Conservation (phyloP, 2,329 filamentous ascomycete species). For the Pseudopithomyces maydicus region DNA sequence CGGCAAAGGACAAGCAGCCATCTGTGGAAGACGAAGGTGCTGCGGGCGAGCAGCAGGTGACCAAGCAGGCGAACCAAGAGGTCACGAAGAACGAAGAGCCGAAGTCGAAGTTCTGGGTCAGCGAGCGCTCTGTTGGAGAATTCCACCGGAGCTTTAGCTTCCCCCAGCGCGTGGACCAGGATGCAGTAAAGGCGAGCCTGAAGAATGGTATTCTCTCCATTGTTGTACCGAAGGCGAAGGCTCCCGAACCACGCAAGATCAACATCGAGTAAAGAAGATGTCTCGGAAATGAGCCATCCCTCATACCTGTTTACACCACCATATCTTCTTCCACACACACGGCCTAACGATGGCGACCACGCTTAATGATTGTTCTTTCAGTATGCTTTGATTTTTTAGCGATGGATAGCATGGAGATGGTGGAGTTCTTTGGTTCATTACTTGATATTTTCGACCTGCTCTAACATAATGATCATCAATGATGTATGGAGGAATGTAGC, state of each 20-base stretch:
- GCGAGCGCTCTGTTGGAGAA: slow-evolving; percentile 63
- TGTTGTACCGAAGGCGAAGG: slow-evolving; percentile 61
- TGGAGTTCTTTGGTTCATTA: background rate
- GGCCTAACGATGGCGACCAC: too few species aligned
- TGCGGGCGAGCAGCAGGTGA: slow-evolving; percentile 29
- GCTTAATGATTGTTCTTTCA: background rate
- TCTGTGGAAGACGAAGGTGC: slow-evolving; percentile 68
- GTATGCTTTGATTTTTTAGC: background rate
- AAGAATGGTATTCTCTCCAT: slow-evolving; percentile 66
- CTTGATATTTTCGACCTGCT: too few species aligned
- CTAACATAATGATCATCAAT: too few species aligned
- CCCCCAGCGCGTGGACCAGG: slow-evolving; percentile 62
- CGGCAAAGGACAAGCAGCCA: slow-evolving; percentile 49
- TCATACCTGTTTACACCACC: too few species aligned
- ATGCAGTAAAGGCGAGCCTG: slow-evolving; percentile 64
- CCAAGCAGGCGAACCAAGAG: slow-evolving; percentile 41
- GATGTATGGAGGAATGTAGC: too few species aligned
- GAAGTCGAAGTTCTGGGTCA: slow-evolving; percentile 75
- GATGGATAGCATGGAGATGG: too few species aligned
- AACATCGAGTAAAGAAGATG: slow-evolving; percentile 56
- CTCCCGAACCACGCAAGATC: slow-evolving; percentile 57
- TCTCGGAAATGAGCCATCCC: background rate
- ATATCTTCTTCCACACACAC: too few species aligned
- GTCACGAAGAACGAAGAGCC: slow-evolving; percentile 46
- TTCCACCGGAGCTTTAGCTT: slow-evolving; percentile 66